Evolutionary conservation across 306 rosid species (phyloP).

Genomic region (Ochetophila trinervis): DNA sequence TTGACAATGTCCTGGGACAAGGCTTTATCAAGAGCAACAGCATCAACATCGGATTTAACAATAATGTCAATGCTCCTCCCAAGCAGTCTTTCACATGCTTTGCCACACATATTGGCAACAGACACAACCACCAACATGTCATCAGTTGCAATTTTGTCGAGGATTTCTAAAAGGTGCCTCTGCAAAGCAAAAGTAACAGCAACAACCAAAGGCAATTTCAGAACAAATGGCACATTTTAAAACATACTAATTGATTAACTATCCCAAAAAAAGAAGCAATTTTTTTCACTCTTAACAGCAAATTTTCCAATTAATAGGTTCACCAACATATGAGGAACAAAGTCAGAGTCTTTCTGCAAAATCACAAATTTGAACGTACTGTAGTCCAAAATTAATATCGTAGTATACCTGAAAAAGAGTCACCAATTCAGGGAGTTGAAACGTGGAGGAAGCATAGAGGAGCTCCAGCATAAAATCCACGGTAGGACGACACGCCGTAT

Average conservation of each 20-base stretch:
- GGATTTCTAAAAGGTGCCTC: conserved; percentile 44
- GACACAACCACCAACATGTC: conserved; percentile 51
- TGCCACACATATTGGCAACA: conserved; percentile 46
- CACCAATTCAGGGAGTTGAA: conserved; percentile 42
- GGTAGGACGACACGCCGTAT: conserved; percentile 49
- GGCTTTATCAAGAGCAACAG: conserved; percentile 47
- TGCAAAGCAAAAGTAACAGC: conserved; percentile 31
- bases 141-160: conserved; percentile 41
- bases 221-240: too few relatives aligned
- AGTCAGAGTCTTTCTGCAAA: too few relatives aligned
- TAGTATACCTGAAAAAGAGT: conserved; percentile 60
- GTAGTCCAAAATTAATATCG: too few relatives aligned
- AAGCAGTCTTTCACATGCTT: conserved; percentile 35
- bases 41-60: conserved; percentile 44
- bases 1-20: conserved; percentile 39
- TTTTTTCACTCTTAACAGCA: too few relatives aligned
- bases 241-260: too few relatives aligned
- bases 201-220: not conserved
- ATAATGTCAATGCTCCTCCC: conserved; percentile 36
- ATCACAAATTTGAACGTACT: too few relatives aligned
- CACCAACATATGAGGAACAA: too few relatives aligned
- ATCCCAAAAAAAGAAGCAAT: too few relatives aligned
- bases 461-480: conserved; percentile 51
- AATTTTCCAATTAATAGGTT: not conserved
- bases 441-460: conserved; percentile 45